Conservation (phyloP, 2,329 filamentous ascomycete species). For the Hypoxylon sp. region DNA sequence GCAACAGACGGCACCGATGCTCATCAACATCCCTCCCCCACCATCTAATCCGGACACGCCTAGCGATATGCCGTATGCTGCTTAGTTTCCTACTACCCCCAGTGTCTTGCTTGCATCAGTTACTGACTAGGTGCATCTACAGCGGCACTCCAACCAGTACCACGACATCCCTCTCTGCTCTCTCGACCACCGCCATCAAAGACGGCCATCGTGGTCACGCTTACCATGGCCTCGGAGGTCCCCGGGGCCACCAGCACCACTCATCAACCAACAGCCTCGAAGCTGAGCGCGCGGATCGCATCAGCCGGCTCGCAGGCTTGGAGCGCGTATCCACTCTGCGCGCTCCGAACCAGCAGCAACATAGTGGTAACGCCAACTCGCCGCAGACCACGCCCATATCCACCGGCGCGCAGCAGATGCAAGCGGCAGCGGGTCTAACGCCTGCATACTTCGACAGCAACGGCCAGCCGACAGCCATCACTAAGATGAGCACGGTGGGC, state of each 20-base stretch:
- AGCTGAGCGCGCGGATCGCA: constrained; percentile 92
- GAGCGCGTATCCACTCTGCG: constrained; percentile 87
- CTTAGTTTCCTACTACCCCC: constrained; percentile 22
- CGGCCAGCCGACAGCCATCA: constrained; percentile 75
- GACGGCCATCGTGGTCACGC: constrained; percentile 91
- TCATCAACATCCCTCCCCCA: constrained; percentile 87
- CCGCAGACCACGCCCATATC: constrained; percentile 67
- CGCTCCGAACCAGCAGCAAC: constrained; percentile 56
- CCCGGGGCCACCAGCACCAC: constrained; percentile 69
- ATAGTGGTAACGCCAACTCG: constrained; percentile 55
- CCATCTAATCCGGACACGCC: constrained; percentile 87
- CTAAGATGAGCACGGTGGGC: constrained; percentile 90
- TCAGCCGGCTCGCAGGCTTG: constrained; percentile 92
- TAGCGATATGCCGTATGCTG: constrained; percentile 86
- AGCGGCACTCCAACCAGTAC: constrained; percentile 94
- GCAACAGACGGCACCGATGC: constrained; percentile 68
- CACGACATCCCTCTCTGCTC: constrained; percentile 89
- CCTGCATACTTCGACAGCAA: constrained; percentile 86
- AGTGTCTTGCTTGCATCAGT: constrained; percentile 8
- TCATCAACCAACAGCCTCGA: constrained; percentile 81
- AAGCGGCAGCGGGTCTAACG: constrained; percentile 59
- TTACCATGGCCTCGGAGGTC: constrained; percentile 66
- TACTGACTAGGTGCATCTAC: constrained; percentile 30
- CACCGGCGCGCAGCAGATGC: constrained; percentile 55
- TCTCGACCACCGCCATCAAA: constrained; percentile 96